Evolutionary conservation across 1,139 yeast species (phyloP), one percentile per base, ranked within the genome.

Genomic region (Debaryomycetaceae sp.): DNA sequence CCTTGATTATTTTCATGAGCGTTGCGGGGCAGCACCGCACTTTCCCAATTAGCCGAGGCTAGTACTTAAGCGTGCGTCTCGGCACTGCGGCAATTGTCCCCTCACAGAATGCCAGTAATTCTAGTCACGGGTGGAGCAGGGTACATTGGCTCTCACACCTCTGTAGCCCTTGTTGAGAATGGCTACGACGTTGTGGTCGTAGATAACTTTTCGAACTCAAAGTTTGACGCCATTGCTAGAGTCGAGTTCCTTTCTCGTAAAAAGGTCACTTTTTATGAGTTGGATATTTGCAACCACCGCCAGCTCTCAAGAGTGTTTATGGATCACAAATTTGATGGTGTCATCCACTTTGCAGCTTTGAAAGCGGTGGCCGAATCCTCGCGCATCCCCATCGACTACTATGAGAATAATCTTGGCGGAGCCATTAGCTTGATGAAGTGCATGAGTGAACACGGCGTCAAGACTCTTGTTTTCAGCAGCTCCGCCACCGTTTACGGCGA

Each of bases 61-160:
- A n/a, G 10, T 18, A 12, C 3, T 8, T 13, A 18, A 13, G 5
- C 14, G 8, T 7, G n/a, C 25, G 5, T 12, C 16, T 10, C 16
- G n/a, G 15, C 14, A 5, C 16, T 24, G 11, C 20, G 14, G 20
- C 12, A 16, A 34, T 32, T 35, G 25, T 34, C 6, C 32, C 37
- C 13, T 65, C 63, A n/a, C n/a, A n/a, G n/a, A n/a, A n/a, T n/a
- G n/a, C n/a, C n/a, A n/a, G n/a, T 18, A 48, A 77, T 80, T 33
- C 61, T 81, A 34, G 87, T 82, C 22, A 79, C 93, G 20, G 93
- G 93, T 27, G 93, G 93, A 32, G 85, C 92, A 21, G 93, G 94
- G 20, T 82, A 82, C 53, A 80, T 82, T 45, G 93, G 93, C 16
- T 77, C 90, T 13, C 93, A 81, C 48, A 77, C 90, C 2, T 79